Percentiles rank a stretch among this genome's conserved stretches.
phyloP scores from a whole-genome alignment of 805 yeast genomes.

The Cyberlindnera samutprakarnensis region DNA sequence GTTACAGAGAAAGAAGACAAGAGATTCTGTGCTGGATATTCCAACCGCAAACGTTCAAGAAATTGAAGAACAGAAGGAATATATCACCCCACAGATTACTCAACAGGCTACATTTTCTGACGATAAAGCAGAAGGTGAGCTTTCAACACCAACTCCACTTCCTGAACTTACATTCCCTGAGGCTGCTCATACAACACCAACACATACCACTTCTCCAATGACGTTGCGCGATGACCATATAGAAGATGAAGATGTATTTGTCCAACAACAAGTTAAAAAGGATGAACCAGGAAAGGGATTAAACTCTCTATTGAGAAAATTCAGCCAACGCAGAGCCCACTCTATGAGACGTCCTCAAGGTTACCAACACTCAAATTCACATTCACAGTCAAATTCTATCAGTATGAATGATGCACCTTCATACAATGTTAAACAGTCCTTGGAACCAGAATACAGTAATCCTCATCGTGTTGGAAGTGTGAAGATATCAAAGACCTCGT shows the following conservation, averaged over 20 bases:
- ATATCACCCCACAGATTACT: neutral
- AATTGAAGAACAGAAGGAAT: constrained; percentile 12
- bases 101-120: constrained; percentile 1
- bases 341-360: constrained; percentile 18
- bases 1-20: constrained; percentile 58
- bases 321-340: constrained; percentile 22
- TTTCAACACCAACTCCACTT: constrained; percentile 29
- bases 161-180: constrained; percentile 39
- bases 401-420: constrained; percentile 3
- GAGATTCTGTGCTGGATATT: constrained; percentile 33
- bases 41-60: constrained; percentile 10
- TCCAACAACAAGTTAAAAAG: constrained; percentile 32
- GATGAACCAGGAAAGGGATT: constrained; percentile 20
- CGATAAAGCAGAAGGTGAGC: neutral
- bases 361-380: constrained; percentile 1
- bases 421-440: neutral
- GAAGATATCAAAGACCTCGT: constrained; percentile 13
- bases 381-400: constrained; percentile 6
- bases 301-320: constrained; percentile 22
- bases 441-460: neutral
- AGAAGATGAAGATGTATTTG: constrained; percentile 26
- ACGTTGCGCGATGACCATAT: constrained; percentile 34
- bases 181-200: constrained; percentile 44
- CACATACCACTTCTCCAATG: constrained; percentile 30
- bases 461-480: constrained; percentile 21